phyloP scores from a whole-genome alignment of 2,329 filamentous ascomycete species.

The Aspergillus viridinutans region DNA sequence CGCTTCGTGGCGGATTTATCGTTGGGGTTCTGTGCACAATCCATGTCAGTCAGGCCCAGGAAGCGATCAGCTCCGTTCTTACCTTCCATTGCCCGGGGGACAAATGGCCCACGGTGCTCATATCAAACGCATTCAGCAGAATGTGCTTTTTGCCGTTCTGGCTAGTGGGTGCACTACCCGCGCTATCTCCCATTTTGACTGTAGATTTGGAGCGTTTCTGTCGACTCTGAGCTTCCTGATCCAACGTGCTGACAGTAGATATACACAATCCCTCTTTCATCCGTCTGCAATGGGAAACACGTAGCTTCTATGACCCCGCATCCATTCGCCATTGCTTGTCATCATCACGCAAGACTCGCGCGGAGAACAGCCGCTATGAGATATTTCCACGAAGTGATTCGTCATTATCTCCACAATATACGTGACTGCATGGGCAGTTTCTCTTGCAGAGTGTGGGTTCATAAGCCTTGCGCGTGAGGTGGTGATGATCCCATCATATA shows the following conservation, averaged over 20 bases:
- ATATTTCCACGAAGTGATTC: slow-evolving; percentile 10
- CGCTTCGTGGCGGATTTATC: slow-evolving; percentile 60
- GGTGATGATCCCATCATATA: not conserved
- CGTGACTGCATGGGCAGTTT: not conserved
- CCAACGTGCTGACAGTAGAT: no score
- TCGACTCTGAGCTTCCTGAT: slow-evolving; percentile 6
- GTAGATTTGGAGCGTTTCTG: not conserved
- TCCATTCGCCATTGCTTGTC: slow-evolving; percentile 11
- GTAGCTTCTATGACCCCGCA: slow-evolving; percentile 1
- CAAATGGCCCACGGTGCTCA: slow-evolving; percentile 61
- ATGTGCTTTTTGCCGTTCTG: slow-evolving; percentile 48
- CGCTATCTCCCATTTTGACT: slow-evolving; percentile 18
- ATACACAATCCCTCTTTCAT: not conserved
- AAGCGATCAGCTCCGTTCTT: slow-evolving; percentile 2
- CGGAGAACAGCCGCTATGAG: not conserved
- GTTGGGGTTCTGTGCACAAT: slow-evolving; percentile 49
- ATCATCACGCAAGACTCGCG: slow-evolving; percentile 8
- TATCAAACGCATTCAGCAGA: slow-evolving; percentile 62
- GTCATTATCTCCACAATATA: slow-evolving; percentile 17
- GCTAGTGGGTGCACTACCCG: not conserved
- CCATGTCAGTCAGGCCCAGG: not conserved
- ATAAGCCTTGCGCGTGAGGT: not conserved
- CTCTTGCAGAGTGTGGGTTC: no score
- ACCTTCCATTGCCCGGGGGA: slow-evolving; percentile 66
- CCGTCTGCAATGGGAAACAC: not conserved